A percentile compares a stretch with the other conserved stretches of the same genome.
These are phyloP conservation scores for Mortierella hygrophila DNA, from an alignment of 192 early-diverging fungal genomes.

Conservation along the genomic window DNA sequence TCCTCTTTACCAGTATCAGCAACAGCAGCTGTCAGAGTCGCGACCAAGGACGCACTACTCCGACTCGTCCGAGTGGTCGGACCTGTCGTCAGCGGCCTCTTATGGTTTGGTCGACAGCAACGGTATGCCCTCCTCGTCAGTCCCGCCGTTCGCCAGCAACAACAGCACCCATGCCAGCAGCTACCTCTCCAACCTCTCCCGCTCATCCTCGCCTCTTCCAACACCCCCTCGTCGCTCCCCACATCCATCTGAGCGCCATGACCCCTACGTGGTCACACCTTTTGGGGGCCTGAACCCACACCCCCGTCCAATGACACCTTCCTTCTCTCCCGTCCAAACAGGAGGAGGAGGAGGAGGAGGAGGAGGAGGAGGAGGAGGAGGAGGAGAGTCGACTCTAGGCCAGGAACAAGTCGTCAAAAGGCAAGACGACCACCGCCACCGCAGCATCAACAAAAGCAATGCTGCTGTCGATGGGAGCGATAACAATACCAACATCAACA, in stretches of 20 bases:
- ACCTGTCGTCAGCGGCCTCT: constrained; percentile 18
- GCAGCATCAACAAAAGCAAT: constrained; percentile 3
- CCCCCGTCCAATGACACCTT: constrained; percentile 4
- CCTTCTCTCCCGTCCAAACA: neutral
- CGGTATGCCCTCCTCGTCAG: constrained; percentile 9
- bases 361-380: neutral
- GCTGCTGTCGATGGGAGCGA: neutral
- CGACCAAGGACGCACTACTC: constrained; percentile 37
- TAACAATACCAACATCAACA: constrained; percentile 6
- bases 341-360: neutral
- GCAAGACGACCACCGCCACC: neutral
- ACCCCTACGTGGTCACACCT: constrained; percentile 21
- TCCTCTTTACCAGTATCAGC: neutral
- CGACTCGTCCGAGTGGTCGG: constrained; percentile 46
- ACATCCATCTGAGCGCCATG: constrained; percentile 20
- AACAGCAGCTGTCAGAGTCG: neutral
- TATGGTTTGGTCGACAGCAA: constrained; percentile 2
- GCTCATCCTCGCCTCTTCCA: constrained; percentile 16
- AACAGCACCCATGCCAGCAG: constrained; percentile 14
- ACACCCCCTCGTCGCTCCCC: constrained; percentile 26
- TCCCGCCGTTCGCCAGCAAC: constrained; percentile 1
- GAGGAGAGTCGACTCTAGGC: neutral
- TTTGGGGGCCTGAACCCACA: constrained; percentile 4
- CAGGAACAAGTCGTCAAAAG: neutral
- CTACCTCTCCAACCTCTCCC: neutral